A percentile compares a stretch with the other conserved stretches of the same genome.
Conservation (phyloP, 352 stramenopile genomes). For the Phytophthora cactorum region DNA sequence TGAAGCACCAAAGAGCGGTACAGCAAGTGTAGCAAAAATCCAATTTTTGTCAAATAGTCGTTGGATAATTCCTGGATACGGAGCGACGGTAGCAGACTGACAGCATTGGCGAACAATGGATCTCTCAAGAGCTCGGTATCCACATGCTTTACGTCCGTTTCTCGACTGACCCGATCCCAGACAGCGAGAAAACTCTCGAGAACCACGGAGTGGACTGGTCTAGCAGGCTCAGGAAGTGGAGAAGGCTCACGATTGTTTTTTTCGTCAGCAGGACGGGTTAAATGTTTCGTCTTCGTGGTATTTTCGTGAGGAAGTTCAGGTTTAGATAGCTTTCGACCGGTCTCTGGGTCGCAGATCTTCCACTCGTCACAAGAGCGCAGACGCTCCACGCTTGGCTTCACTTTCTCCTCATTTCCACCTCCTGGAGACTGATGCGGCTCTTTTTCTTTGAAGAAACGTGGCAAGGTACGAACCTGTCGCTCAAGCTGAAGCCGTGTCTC, state of each 20-base stretch:
- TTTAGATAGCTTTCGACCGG: constrained; percentile 46
- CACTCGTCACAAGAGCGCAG: constrained; percentile 83
- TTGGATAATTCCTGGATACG: constrained; percentile 16
- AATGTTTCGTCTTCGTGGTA: neutral
- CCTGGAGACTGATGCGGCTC: constrained; percentile 34
- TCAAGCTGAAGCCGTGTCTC: constrained; percentile 58
- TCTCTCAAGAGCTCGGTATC: constrained; percentile 21
- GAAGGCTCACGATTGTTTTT: constrained; percentile 17
- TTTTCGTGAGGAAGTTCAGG: constrained; percentile 6
- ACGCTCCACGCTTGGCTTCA: constrained; percentile 73
- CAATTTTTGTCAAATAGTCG: constrained; percentile 20
- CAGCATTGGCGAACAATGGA: constrained; percentile 30
- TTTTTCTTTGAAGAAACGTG: constrained; percentile 74
- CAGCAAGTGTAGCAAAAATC: constrained; percentile 30
- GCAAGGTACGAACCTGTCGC: constrained; percentile 60
- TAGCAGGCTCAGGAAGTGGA: constrained; percentile 1
- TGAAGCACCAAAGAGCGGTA: constrained; percentile 34
- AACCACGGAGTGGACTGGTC: constrained; percentile 4
- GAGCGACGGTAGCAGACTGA: constrained; percentile 32
- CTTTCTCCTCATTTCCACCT: constrained; percentile 29
- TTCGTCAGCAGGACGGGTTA: neutral
- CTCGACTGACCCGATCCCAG: constrained; percentile 30
- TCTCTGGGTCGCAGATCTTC: constrained; percentile 86
- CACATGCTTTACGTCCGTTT: constrained; percentile 35
- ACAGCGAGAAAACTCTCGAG: constrained; percentile 38